Conservation (phyloP, 345 rosid species). For the Citrus cavaleriei region DNA sequence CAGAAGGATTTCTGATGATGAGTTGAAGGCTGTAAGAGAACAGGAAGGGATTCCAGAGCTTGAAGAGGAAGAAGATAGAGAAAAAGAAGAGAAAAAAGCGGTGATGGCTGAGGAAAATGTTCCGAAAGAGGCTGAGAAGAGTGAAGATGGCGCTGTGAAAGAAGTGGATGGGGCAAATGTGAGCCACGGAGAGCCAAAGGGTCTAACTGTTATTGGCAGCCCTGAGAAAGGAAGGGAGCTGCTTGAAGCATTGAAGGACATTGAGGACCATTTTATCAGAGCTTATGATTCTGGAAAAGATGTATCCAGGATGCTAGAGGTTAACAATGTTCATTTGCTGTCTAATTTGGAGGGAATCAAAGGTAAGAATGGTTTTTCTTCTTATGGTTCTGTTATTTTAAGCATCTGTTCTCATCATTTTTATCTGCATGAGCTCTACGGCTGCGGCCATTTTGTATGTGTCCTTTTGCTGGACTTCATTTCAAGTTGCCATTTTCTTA, state of each 20-base stretch:
- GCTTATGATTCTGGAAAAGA: slow-evolving; percentile 76
- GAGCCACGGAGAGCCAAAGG: slow-evolving; percentile 37
- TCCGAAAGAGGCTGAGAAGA: slow-evolving; percentile 18
- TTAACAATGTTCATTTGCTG: slow-evolving; percentile 46
- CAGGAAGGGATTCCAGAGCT: slow-evolving; percentile 77
- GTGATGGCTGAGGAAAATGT: slow-evolving; percentile 22
- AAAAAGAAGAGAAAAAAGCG: slow-evolving; percentile 29
- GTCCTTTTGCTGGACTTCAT: neutral
- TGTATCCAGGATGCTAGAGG: slow-evolving; percentile 71
- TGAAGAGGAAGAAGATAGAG: slow-evolving; percentile 47
- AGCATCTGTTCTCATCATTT: neutral
- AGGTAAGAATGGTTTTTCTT: slow-evolving; percentile 33
- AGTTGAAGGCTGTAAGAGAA: slow-evolving; percentile 56
- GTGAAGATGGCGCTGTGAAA: slow-evolving; percentile 25
- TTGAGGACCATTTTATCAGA: slow-evolving; percentile 61
- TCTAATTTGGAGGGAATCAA: slow-evolving; percentile 55
- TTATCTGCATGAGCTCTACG: neutral
- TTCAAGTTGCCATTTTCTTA: neutral
- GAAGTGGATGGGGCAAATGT: slow-evolving; percentile 25
- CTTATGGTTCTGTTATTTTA: neutral
- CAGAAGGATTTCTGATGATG: slow-evolving; percentile 46
- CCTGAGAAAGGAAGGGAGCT: slow-evolving; percentile 65
- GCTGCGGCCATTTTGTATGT: neutral
- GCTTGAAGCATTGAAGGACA: slow-evolving; percentile 65
- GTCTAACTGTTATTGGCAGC: slow-evolving; percentile 38